A percentile compares a stretch with the other conserved stretches of the same genome.
Conservation (phyloP, 164 flowering plant species). For the Macadamia tetraphylla region DNA sequence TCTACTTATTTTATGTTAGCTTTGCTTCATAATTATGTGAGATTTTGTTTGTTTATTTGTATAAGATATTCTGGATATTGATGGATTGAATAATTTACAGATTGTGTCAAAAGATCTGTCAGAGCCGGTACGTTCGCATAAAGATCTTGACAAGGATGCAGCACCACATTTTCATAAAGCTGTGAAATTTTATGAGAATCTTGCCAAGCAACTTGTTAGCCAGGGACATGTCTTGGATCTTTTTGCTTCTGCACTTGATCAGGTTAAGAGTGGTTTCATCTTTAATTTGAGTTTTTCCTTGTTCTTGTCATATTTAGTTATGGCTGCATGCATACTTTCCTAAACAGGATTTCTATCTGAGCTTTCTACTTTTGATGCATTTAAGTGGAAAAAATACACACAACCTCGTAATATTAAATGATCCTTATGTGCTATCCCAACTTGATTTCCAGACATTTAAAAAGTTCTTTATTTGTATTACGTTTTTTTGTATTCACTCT, state of each 20-base stretch:
- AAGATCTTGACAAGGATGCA: slow-evolving; percentile 97
- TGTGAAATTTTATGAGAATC: slow-evolving; percentile 75
- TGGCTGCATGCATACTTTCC: background rate
- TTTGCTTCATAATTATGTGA: background rate
- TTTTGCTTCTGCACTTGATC: slow-evolving; percentile 99
- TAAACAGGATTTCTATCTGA: background rate
- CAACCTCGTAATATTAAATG: background rate
- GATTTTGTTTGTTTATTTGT: background rate
- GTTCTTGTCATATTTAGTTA: background rate
- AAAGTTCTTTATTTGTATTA: no score
- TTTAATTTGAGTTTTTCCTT: background rate
- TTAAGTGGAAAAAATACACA: background rate
- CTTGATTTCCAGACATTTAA: no score
- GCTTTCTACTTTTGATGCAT: background rate
- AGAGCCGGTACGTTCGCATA: slow-evolving; percentile 95
- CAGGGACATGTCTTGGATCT: slow-evolving; percentile 95
- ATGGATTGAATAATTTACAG: slow-evolving; percentile 31
- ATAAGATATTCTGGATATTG: background rate
- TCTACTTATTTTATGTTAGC: background rate
- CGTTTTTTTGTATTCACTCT: no score
- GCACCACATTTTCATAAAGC: slow-evolving; percentile 88
- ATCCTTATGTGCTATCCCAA: background rate
- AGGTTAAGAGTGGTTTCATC: slow-evolving; percentile 42
- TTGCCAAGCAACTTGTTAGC: slow-evolving; percentile 78
- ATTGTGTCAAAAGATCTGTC: slow-evolving; percentile 92